Base-by-base conservation (phyloP, 2,329 filamentous ascomycete genomes). In the Diaporthe ilicicola region DNA sequence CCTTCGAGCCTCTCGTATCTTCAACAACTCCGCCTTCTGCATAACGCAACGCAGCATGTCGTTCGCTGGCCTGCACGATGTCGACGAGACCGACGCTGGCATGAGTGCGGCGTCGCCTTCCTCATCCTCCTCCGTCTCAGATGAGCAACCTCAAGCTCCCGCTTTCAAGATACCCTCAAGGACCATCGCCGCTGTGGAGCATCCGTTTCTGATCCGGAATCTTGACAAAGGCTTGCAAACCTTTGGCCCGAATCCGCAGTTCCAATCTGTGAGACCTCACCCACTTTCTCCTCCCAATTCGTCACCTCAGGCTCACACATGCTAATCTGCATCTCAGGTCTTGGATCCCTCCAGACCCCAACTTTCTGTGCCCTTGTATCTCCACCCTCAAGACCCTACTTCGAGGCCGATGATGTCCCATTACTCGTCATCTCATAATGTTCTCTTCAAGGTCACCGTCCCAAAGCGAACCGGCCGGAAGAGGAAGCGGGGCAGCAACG, bases 401-500 rank as follows among this genome's bases (percentile, higher is more conserved):
- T 91, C 93, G 76, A 92, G 92, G 75, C 93, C 93, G 10, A 85
- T 97, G 72, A 85, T 92, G 75, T 97, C 95, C 9, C 91, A 91
- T 51, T 93, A 92, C 77, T 89, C 91, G 39, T 83, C 89, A 24
- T 93, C 94, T 12, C 93, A 94, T 78, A 97, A 98, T 77, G 84
- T 98, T 24, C 86, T 98, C 24, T 85, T 99, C 67, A 95, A 94
- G 79, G 87, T 99, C 69, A 94, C 92, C 0, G 90, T 98, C 1
- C 95, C 96, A 0, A 96, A 91, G 80, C 87, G 94, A 69, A 98
- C 94, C 2, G 95, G 95, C 3, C 89, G 94, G 72, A 97, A 93
- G 81, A 89, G 95, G 71, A 97, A 95, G 82, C 87, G 91, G 75
- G 94, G 94, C n/a, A 90, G 90, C 6, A 79, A 91, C 69, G 91